Base-by-base conservation (phyloP, 345 rosid species). In the Raphanus sativus region DNA sequence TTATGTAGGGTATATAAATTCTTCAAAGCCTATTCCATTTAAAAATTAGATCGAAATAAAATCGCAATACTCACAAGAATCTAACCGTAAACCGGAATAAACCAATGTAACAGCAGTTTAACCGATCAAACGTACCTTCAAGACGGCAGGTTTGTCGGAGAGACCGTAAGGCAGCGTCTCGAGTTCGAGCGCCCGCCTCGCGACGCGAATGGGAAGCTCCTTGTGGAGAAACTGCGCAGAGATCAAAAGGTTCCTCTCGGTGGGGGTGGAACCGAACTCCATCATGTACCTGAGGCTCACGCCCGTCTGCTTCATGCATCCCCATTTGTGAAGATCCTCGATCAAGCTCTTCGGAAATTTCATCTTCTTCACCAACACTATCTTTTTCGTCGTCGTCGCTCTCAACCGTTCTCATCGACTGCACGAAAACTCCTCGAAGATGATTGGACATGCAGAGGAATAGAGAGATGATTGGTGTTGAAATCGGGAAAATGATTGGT, bases 211-310 rank as follows among this genome's bases (percentile, higher is more conserved):
- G 25, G 98, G 88, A 8, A 96, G 86, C 67, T 96, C 99, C 84
- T 93, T 93, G 69, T 90, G 96, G 29, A 92, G 87, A 74, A 92
- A 95, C 81, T 91, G 96, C 58, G 96, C 97, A 0, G 96, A 88
- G 17, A 96, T 82, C 74, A 96, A 65, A 74, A 95, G 77, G 74
- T 88, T 95, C 15, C 75, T 83, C 38, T 84, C 84, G 2, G 88
- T 88, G 4, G 98, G 97, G 8, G 50, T 79, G 6, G 96, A 88
- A 54, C 97, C 97, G 62, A 92, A 95, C 64, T 95, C 94, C 98
- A 95, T 91, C 99, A 93, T 95, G 80, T 91, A 91, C 81, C 93
- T 83, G 62, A 92, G 81, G 69, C 94, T 91, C 4, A 95, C 97
- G 32, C 99, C 98, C 0, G 90, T 91, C 80, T 85, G 98, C 83